phyloP scores from a whole-genome alignment of 306 rosid genomes.

The Senna siamea region DNA sequence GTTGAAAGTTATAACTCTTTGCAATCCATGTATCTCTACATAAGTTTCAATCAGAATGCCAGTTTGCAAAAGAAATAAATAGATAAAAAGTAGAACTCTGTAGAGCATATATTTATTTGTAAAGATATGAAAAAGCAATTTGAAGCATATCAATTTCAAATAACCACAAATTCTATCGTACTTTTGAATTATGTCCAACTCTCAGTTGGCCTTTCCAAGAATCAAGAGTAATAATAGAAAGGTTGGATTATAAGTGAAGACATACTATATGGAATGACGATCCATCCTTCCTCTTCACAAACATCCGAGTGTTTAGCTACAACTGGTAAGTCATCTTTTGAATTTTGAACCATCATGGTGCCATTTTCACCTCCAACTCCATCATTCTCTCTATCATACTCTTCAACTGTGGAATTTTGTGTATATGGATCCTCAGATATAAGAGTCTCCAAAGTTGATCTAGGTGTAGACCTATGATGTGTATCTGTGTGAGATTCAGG shows the following conservation, averaged over 20 bases:
- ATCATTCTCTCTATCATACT: conserved; percentile 52
- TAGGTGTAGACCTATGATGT: conserved; percentile 40
- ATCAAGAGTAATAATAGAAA: not conserved
- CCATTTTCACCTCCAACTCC: conserved; percentile 54
- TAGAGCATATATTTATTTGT: not conserved
- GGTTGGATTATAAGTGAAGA: conserved; percentile 8
- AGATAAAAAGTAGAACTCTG: not conserved
- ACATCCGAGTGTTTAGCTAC: conserved; percentile 77
- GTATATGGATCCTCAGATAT: conserved; percentile 59
- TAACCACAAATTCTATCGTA: not conserved
- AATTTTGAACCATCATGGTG: conserved; percentile 29
- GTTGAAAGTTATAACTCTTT: not conserved
- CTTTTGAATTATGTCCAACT: not conserved
- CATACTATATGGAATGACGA: conserved; percentile 85
- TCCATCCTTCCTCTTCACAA: conserved; percentile 88
- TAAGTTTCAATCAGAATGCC: not conserved
- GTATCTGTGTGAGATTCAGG: conserved; percentile 46
- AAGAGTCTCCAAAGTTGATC: conserved; percentile 65
- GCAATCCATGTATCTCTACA: not conserved
- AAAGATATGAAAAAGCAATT: not conserved
- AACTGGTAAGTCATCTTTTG: conserved; percentile 43
- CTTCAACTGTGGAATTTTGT: conserved; percentile 48
- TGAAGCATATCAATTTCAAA: not conserved
- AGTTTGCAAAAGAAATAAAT: not conserved
- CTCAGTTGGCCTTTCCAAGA: not conserved